phyloP scores from a whole-genome alignment of 306 rosid species.

The Lathyrus aphaca region DNA sequence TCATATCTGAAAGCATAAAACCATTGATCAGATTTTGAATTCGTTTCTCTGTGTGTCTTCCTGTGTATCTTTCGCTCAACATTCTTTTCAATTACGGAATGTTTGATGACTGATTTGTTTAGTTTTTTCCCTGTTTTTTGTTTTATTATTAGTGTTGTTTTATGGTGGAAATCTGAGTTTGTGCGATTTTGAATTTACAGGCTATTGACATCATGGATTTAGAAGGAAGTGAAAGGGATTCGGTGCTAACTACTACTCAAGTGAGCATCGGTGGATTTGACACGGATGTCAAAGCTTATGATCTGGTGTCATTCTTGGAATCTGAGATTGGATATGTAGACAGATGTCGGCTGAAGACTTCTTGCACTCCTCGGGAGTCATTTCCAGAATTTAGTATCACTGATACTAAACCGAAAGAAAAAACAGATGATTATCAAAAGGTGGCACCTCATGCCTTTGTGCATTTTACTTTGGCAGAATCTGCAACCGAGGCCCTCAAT shows the following conservation, averaged over 20 bases:
- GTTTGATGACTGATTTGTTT: constrained; percentile 9
- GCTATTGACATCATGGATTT: constrained; percentile 49
- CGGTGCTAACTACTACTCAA: constrained; percentile 60
- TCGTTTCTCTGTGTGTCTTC: background rate
- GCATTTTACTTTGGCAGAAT: constrained; percentile 60
- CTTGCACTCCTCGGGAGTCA: constrained; percentile 81
- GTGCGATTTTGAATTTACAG: constrained; percentile 37
- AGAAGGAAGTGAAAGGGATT: constrained; percentile 43
- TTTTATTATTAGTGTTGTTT: constrained; percentile 17
- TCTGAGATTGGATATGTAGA: constrained; percentile 62
- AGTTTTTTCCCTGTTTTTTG: constrained; percentile 9
- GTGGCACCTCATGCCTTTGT: constrained; percentile 89
- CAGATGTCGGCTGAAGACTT: constrained; percentile 80
- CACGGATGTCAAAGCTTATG: constrained; percentile 55
- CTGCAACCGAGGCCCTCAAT: constrained; percentile 51
- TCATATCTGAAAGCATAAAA: constrained; percentile 2
- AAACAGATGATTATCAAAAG: constrained; percentile 46
- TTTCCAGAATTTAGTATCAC: constrained; percentile 57
- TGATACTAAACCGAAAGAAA: constrained; percentile 30
- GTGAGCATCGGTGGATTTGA: constrained; percentile 81
- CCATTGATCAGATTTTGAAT: constrained; percentile 12
- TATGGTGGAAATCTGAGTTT: constrained; percentile 1
- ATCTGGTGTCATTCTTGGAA: constrained; percentile 53
- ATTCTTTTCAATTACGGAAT: background rate
- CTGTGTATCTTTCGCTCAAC: constrained; percentile 13